These are phyloP conservation scores for Meyerozyma carpophila DNA, from an alignment of 1,139 yeast species.

Conservation along the genomic window DNA sequence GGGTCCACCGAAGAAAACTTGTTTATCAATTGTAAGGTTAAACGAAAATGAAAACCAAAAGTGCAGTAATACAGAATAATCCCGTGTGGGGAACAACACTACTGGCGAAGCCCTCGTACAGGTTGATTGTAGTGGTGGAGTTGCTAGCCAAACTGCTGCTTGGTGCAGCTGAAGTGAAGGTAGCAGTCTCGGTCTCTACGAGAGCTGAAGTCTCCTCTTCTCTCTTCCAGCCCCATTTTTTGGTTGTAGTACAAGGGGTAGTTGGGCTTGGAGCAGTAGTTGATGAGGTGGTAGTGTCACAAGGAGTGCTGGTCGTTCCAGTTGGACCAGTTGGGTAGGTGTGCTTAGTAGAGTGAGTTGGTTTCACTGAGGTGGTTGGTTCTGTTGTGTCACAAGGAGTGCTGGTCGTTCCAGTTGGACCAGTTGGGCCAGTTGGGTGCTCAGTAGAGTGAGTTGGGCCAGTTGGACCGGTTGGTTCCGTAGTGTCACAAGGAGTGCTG, in stretches of 20 bases:
- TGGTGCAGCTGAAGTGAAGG: not conserved
- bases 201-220: not conserved
- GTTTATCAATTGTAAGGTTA: not conserved
- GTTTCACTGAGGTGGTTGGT: no score
- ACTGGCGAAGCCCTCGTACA: not conserved
- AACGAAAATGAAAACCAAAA: not conserved
- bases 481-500: no score
- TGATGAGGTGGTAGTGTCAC: not conserved
- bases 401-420: no score
- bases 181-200: not conserved
- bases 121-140: not conserved
- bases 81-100: not conserved
- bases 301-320: no score
- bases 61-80: not conserved
- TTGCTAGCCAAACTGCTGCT: not conserved
- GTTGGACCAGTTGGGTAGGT: no score
- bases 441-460: no score
- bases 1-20: not conserved
- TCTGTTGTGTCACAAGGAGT: not conserved
- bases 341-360: no score
- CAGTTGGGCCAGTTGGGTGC: no score
- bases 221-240: not conserved
- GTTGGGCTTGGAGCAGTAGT: not conserved
- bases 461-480: no score
- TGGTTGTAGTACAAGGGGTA: not conserved